Evolutionary conservation across 768 basidiomycete genomes (phyloP).

Genomic region (Trametes villosa): DNA sequence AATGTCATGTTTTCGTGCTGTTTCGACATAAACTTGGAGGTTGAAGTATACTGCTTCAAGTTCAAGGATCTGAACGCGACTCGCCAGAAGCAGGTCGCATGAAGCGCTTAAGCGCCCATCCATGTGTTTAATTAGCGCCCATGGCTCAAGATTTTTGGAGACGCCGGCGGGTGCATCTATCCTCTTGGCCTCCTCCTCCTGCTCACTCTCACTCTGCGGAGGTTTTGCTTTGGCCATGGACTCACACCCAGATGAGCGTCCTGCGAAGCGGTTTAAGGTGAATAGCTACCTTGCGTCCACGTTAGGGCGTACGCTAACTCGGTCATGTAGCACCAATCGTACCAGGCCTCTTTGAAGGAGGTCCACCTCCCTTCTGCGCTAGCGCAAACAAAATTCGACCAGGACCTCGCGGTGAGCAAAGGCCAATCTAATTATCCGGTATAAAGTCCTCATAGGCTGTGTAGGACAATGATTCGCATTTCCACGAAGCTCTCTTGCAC

Average conservation of each 20-base stretch:
- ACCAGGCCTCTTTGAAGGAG: slow-evolving; percentile 64
- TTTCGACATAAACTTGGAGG: background rate
- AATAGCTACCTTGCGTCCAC: background rate
- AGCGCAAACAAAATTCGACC: slow-evolving; percentile 52
- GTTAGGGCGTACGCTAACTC: background rate
- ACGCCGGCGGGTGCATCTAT: too few relatives aligned
- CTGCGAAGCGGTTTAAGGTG: slow-evolving; percentile 35
- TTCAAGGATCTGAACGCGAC: too few relatives aligned
- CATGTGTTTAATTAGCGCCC: too few relatives aligned
- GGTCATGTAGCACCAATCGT: slow-evolving; percentile 68
- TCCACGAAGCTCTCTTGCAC: slow-evolving; percentile 71
- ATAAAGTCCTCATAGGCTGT: background rate
- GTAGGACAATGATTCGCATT: slow-evolving; percentile 80
- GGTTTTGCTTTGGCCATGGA: slow-evolving; percentile 8
- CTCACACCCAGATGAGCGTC: slow-evolving; percentile 20
- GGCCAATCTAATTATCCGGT: background rate
- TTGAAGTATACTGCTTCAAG: too few relatives aligned
- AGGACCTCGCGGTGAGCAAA: slow-evolving; percentile 55
- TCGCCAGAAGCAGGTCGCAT: too few relatives aligned
- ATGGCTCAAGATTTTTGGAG: too few relatives aligned
- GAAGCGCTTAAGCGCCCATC: too few relatives aligned
- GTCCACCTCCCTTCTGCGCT: slow-evolving; percentile 76
- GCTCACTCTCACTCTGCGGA: too few relatives aligned
- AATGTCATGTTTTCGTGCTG: background rate
- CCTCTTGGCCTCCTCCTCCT: too few relatives aligned